These are phyloP conservation scores for Durusdinium trenchii DNA, from an alignment of 73 alveolate species.

Conservation along the genomic window DNA sequence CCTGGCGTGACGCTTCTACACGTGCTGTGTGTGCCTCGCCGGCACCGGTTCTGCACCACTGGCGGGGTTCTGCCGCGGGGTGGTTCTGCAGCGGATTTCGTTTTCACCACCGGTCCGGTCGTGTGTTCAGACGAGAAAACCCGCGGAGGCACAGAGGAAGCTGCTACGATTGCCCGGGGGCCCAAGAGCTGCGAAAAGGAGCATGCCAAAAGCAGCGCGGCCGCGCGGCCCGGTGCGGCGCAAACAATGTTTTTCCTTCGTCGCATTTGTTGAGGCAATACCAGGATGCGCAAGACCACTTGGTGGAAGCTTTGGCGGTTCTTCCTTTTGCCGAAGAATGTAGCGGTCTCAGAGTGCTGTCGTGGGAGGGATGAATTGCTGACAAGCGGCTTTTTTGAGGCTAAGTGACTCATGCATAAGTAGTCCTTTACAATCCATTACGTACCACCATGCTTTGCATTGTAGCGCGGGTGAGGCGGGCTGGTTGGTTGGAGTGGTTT, in stretches of 20 bases:
- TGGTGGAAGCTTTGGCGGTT: slow-evolving; percentile 70
- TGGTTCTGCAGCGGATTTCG: background rate
- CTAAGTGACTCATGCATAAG: too few relatives aligned
- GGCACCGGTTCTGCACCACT: background rate
- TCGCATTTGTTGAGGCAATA: slow-evolving; percentile 31
- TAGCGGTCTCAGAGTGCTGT: background rate
- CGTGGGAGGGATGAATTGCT: too few relatives aligned
- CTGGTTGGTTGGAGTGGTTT: too few relatives aligned
- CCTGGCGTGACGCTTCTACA: slow-evolving; percentile 74
- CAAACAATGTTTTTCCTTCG: background rate
- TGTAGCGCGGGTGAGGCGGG: too few relatives aligned
- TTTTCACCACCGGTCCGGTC: background rate
- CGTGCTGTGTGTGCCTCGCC: slow-evolving; percentile 56
- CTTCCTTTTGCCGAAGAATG: slow-evolving; percentile 93
- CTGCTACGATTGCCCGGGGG: slow-evolving; percentile 41
- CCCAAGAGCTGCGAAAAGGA: background rate
- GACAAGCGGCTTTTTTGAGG: too few relatives aligned
- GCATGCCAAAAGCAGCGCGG: background rate
- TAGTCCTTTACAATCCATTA: too few relatives aligned
- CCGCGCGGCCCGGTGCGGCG: too few relatives aligned
- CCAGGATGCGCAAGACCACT: slow-evolving; percentile 73
- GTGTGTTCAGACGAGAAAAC: background rate
- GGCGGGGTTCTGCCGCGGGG: background rate
- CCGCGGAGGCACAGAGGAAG: slow-evolving; percentile 73
- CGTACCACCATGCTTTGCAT: too few relatives aligned